Base-by-base conservation (phyloP, 495 filamentous ascomycete species). In the Penicillium diatomitis region DNA sequence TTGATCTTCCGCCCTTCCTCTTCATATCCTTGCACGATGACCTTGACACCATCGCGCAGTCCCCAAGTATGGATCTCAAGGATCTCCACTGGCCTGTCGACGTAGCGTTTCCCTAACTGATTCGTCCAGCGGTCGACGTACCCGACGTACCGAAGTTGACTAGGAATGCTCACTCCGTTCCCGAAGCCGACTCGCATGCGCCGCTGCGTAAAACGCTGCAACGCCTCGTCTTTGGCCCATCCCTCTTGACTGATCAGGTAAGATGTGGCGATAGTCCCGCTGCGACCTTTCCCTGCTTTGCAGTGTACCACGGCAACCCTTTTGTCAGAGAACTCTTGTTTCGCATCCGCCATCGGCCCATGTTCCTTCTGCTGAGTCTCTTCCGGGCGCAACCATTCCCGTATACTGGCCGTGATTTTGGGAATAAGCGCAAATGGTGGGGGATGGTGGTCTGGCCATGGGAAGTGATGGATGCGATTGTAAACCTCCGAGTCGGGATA, bases 401-500 rank as follows among this genome's bases (percentile, higher is more conserved):
- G 76, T 90, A 97, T 96, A 53, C 84, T 83, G 5, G 78, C 89
- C 73, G 96, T 78, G n/a, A 96, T 87, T 58, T 83, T 72, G 1
- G 89, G 90, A 27, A 97, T 84, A 9, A 96, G 67, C 32, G 79
- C 77, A 58, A 98, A 97, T 3, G 94, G 92, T 49, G 92, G 92
- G 32, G 92, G 94, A 63, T 97, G 92, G 61, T 98, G 92, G 63
- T 98, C 92, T 0, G 94, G 94, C 79, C 87, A 98, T 2, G 92
- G 92, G 55, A 86, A 96, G 68, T 97, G 92, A 52, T 83, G 77
- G 41, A 97, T 82, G 0, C 90, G 71, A 31, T 78, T 74, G 58
- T 90, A 87, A 2, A 98, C 90, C 48, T 92, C 90, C 28, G 76
- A 76, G 63, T 97, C 92, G 0, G 87, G 87, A 57, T 98, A 98